These are phyloP conservation scores for Camellia granthamiana DNA, from an alignment of 148 eudicot species.

Conservation along the genomic window DNA sequence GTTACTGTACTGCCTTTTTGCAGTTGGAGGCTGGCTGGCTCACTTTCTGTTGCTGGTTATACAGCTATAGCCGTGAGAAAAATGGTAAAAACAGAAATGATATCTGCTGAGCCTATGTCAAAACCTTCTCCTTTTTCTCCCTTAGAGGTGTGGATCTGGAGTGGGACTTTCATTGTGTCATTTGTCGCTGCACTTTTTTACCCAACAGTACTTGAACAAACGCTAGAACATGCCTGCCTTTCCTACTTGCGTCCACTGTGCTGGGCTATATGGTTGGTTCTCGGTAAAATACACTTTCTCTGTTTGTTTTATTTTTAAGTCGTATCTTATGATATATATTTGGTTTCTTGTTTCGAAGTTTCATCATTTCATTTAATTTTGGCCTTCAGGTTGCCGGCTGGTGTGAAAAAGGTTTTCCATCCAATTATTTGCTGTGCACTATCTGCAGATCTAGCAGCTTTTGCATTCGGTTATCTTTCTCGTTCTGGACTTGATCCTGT, in stretches of 20 bases:
- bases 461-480: slow-evolving; percentile 74
- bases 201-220: slow-evolving; percentile 68
- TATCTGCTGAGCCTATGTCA: slow-evolving; percentile 89
- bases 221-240: slow-evolving; percentile 90
- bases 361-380: slow-evolving; percentile 7
- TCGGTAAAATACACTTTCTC: slow-evolving; percentile 47
- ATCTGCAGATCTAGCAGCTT: slow-evolving; percentile 89
- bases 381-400: slow-evolving; percentile 69
- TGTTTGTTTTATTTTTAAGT: not conserved
- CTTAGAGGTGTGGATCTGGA: slow-evolving; percentile 69
- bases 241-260: slow-evolving; percentile 87
- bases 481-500: slow-evolving; percentile 71
- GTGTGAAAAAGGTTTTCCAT: slow-evolving; percentile 71
- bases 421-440: slow-evolving; percentile 92
- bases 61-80: slow-evolving; percentile 88
- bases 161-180: slow-evolving; percentile 61
- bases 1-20: slow-evolving; percentile 18
- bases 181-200: slow-evolving; percentile 54
- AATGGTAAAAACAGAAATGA: slow-evolving; percentile 86
- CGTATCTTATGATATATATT: not conserved
- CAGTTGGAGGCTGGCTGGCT: slow-evolving; percentile 99
- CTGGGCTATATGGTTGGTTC: slow-evolving; percentile 92
- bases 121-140: slow-evolving; percentile 86
- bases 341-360: not conserved
- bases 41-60: slow-evolving; percentile 82